These are phyloP conservation scores for Claviceps humidiphila DNA, from an alignment of 2,329 filamentous ascomycete genomes.

Conservation along the genomic window DNA sequence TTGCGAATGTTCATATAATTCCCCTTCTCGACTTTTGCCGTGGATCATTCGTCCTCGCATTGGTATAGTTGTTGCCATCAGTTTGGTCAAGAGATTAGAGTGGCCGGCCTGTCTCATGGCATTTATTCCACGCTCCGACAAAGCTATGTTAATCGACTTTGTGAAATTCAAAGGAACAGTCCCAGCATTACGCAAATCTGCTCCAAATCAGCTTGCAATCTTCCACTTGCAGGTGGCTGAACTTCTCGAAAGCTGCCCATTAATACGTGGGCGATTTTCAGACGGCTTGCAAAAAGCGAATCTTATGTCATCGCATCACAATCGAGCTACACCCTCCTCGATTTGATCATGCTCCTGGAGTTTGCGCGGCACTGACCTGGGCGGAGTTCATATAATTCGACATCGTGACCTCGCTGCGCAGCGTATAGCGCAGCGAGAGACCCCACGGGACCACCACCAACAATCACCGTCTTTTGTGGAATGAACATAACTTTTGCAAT, in stretches of 20 bases:
- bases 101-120: constrained; percentile 62
- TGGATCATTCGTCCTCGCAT: constrained; percentile 98
- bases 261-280: background rate
- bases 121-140: constrained; percentile 88
- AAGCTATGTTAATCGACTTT: constrained; percentile 93
- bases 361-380: constrained; percentile 49
- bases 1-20: constrained; percentile 69
- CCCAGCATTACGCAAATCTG: constrained; percentile 74
- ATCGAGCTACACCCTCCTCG: background rate
- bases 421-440: constrained; percentile 87
- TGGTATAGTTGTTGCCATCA: constrained; percentile 69
- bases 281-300: background rate
- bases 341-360: background rate
- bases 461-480: constrained; percentile 58
- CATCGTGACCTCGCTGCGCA: constrained; percentile 72
- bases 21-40: constrained; percentile 47
- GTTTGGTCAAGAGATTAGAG: constrained; percentile 53
- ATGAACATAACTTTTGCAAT: background rate
- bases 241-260: background rate
- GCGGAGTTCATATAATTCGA: constrained; percentile 88
- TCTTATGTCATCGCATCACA: background rate
- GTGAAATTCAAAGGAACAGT: constrained; percentile 88
- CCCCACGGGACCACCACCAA: constrained; percentile 89
- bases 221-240: background rate
- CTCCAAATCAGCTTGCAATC: background rate